These are phyloP conservation scores for Domatiomyces catenatus DNA, from an alignment of 2,329 filamentous ascomycete genomes.

Conservation along the genomic window DNA sequence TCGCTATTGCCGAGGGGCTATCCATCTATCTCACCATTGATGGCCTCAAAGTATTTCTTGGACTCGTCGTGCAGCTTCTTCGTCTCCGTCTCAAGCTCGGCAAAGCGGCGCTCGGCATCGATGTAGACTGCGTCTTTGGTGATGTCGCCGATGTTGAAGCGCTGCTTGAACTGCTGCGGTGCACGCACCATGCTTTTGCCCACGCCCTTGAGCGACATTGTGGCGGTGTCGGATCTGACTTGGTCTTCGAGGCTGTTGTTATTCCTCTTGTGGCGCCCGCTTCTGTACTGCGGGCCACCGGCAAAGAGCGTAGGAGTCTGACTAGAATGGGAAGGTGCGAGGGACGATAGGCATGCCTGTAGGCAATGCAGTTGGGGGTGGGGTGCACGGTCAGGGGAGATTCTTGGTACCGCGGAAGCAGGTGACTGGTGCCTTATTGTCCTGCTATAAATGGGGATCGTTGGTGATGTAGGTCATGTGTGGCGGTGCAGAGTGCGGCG, in stretches of 20 bases:
- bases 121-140: constrained; percentile 91
- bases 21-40: constrained; percentile 49
- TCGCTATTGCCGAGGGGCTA: not conserved
- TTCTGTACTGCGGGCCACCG: not conserved
- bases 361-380: not conserved
- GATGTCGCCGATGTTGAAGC: constrained; percentile 89
- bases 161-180: constrained; percentile 79
- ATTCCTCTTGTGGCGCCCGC: not conserved
- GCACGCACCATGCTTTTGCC: constrained; percentile 78
- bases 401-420: not conserved
- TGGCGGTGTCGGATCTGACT: constrained; percentile 2
- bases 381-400: not conserved
- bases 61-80: constrained; percentile 96
- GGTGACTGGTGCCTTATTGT: no score
- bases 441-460: no score
- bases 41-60: constrained; percentile 92
- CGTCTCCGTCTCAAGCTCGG: constrained; percentile 86
- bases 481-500: not conserved
- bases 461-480: not conserved
- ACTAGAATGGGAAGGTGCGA: not conserved
- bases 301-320: not conserved
- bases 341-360: not conserved
- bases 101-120: constrained; percentile 84
- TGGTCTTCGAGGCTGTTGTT: not conserved
- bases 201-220: constrained; percentile 96